Conservation (phyloP, 2,329 filamentous ascomycete species). For the Cadophora malorum region DNA sequence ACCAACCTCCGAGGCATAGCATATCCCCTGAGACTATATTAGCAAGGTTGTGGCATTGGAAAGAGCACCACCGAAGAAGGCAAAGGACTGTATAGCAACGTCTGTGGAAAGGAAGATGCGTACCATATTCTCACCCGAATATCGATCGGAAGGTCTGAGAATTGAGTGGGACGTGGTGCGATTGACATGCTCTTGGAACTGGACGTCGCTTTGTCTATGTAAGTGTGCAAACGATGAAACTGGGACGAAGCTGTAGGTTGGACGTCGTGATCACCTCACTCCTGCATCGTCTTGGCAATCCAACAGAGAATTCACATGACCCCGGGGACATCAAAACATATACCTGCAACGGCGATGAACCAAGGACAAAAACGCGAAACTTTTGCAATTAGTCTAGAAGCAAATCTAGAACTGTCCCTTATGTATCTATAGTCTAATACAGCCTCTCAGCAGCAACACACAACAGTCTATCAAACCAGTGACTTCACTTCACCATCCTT, state of each 20-base stretch:
- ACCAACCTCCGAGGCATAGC: too few species aligned
- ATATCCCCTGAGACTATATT: too few species aligned
- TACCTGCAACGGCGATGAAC: neutral
- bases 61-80: too few species aligned
- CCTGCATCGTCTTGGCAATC: too few species aligned
- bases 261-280: too few species aligned
- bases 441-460: conserved; percentile 45
- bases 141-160: neutral
- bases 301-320: too few species aligned
- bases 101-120: neutral
- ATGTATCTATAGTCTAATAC: conserved; percentile 13
- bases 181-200: neutral
- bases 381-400: conserved; percentile 33
- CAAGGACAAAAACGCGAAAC: neutral
- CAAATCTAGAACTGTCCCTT: neutral
- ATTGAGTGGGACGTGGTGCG: neutral
- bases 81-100: too few species aligned
- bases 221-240: too few species aligned
- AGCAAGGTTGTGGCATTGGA: too few species aligned
- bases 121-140: neutral
- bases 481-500: conserved; percentile 83
- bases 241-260: too few species aligned
- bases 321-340: too few species aligned
- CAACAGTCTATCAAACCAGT: conserved; percentile 51
- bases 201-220: too few species aligned